Conservation (phyloP, 805 yeast genomes). For the Sugiyamaella americana region DNA sequence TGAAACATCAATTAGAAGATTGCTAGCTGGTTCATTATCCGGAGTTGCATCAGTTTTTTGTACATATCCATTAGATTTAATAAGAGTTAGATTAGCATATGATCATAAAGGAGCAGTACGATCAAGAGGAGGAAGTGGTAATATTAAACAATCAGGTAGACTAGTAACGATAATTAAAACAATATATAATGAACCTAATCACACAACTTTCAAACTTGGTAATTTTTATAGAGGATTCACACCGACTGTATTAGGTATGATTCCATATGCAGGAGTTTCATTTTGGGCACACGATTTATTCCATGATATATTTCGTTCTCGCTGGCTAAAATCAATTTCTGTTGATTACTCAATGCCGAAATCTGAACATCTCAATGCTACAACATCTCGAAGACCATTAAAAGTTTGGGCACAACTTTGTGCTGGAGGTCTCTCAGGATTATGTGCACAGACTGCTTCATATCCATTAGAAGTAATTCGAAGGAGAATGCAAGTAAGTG, state of each 20-base stretch:
- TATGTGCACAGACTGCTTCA: slow-evolving; percentile 92
- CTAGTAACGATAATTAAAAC: slow-evolving; percentile 25
- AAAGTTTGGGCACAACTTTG: slow-evolving; percentile 85
- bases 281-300: slow-evolving; percentile 88
- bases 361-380: slow-evolving; percentile 28
- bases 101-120: slow-evolving; percentile 32
- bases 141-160: slow-evolving; percentile 16
- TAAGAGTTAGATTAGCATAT: slow-evolving; percentile 88
- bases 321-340: slow-evolving; percentile 43
- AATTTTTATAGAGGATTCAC: slow-evolving; percentile 92
- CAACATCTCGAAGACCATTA: slow-evolving; percentile 50
- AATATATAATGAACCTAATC: slow-evolving; percentile 26
- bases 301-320: slow-evolving; percentile 79
- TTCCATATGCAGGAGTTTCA: slow-evolving; percentile 97
- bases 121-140: not conserved
- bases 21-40: slow-evolving; percentile 83
- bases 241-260: slow-evolving; percentile 91
- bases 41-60: slow-evolving; percentile 81
- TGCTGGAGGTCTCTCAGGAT: slow-evolving; percentile 96
- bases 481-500: slow-evolving; percentile 94
- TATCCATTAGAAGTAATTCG: slow-evolving; percentile 95
- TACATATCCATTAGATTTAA: slow-evolving; percentile 87
- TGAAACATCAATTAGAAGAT: slow-evolving; percentile 77
- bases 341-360: slow-evolving; percentile 20
- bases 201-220: slow-evolving; percentile 29